Evolutionary conservation across 257 asterid genomes (phyloP).

Genomic region (Handroanthus guayacan): DNA sequence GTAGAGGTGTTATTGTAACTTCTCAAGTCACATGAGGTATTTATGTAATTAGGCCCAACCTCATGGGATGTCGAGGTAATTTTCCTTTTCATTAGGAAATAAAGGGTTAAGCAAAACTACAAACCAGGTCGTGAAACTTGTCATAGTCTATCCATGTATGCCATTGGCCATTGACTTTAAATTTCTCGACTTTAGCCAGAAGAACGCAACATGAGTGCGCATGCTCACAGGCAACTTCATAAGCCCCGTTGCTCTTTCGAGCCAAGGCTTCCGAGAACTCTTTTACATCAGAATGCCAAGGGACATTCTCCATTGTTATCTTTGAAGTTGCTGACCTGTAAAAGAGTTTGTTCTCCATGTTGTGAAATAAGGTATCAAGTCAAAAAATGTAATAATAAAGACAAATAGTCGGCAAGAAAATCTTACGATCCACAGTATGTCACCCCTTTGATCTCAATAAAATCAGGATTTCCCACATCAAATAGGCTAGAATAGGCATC

Average conservation of each 20-base stretch:
- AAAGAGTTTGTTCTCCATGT: constrained; percentile 11
- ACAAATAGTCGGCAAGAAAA: not conserved
- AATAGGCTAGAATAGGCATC: constrained; percentile 89
- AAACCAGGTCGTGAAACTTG: constrained; percentile 91
- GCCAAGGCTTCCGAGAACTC: constrained; percentile 87
- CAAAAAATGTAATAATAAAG: not conserved
- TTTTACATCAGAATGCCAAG: constrained; percentile 96
- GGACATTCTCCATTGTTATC: constrained; percentile 97
- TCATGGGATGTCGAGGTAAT: not conserved
- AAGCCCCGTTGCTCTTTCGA: constrained; percentile 79
- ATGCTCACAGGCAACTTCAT: constrained; percentile 97
- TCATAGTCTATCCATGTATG: constrained; percentile 97
- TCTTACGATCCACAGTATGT: constrained; percentile 99
- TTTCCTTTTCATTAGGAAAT: not conserved
- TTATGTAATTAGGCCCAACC: too few species aligned
- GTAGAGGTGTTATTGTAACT: too few species aligned
- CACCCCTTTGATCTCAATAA: constrained; percentile 96
- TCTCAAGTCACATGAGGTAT: not conserved
- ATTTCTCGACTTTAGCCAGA: constrained; percentile 84
- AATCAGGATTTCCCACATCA: constrained; percentile 84
- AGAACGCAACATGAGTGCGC: constrained; percentile 96
- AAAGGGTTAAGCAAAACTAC: constrained; percentile 28
- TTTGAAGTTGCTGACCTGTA: constrained; percentile 95
- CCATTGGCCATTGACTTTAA: constrained; percentile 87
- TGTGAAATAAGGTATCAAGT: not conserved